These are phyloP conservation scores for Alternaria arborescens DNA, from an alignment of 2,329 filamentous ascomycete genomes.

Conservation along the genomic window DNA sequence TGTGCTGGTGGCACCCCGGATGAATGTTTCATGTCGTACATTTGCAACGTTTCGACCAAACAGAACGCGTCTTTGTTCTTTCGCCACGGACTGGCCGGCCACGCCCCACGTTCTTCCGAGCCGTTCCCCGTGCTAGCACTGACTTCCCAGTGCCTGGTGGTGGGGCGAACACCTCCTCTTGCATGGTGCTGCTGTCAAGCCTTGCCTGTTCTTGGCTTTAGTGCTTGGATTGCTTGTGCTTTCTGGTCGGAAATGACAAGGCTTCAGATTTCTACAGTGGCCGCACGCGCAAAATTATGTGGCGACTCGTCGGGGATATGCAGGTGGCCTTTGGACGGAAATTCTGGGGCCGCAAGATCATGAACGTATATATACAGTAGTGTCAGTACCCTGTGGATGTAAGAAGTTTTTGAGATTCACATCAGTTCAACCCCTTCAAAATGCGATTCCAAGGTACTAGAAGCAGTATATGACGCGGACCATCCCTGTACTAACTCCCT, in stretches of 20 bases:
- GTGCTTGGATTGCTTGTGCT: constrained; percentile 29
- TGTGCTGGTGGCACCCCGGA: not conserved
- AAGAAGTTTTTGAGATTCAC: not conserved
- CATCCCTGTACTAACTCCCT: not conserved
- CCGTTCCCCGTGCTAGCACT: not conserved
- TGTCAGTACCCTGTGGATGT: not conserved
- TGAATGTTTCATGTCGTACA: not conserved
- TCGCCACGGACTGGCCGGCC: not conserved
- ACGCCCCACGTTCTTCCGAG: not conserved
- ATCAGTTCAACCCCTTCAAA: not conserved
- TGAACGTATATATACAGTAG: not conserved
- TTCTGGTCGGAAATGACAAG: constrained; percentile 9
- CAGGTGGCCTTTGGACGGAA: not conserved
- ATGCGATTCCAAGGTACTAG: not conserved
- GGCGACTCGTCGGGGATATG: constrained; percentile 10
- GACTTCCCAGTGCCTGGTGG: not conserved
- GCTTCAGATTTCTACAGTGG: not conserved
- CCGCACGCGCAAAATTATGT: constrained; percentile 3
- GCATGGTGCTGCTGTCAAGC: constrained; percentile 3
- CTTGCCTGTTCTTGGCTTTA: constrained; percentile 30
- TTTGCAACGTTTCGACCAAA: not conserved
- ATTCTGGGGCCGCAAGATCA: not conserved
- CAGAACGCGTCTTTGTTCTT: not conserved
- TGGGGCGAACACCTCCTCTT: not conserved
- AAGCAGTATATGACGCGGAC: not conserved